A percentile compares a stretch with the other conserved stretches of the same genome.
These are phyloP conservation scores for Poa pratensis DNA, from an alignment of 176 grass and related monocot species.

Conservation along the genomic window DNA sequence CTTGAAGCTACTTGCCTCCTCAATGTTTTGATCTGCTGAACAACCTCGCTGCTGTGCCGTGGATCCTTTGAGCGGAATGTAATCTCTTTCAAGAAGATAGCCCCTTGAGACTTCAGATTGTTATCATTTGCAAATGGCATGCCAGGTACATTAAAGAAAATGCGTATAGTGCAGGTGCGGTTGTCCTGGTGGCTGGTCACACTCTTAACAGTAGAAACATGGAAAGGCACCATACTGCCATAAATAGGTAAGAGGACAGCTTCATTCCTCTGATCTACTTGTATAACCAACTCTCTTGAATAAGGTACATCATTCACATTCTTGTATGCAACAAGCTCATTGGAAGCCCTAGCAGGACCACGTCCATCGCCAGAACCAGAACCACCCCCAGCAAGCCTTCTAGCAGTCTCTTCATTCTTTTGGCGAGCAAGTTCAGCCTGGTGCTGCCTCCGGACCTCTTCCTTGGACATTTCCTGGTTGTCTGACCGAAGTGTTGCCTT, in stretches of 20 bases:
- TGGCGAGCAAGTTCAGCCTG: constrained; percentile 62
- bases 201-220: constrained; percentile 73
- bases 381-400: constrained; percentile 49
- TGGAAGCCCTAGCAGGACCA: constrained; percentile 41
- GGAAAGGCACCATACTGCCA: constrained; percentile 73
- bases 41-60: constrained; percentile 62
- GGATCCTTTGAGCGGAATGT: constrained; percentile 71
- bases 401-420: constrained; percentile 60
- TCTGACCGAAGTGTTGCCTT: constrained; percentile 32
- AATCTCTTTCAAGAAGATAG: constrained; percentile 67
- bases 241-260: constrained; percentile 70
- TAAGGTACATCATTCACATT: constrained; percentile 60
- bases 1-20: constrained; percentile 45
- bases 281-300: constrained; percentile 55
- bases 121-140: constrained; percentile 42
- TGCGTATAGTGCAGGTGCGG: constrained; percentile 52
- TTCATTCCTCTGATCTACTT: constrained; percentile 68
- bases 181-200: constrained; percentile 65
- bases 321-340: constrained; percentile 68
- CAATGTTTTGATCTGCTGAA: constrained; percentile 60
- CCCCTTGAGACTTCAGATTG: constrained; percentile 51
- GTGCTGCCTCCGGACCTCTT: constrained; percentile 61
- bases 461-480: constrained; percentile 51
- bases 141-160: constrained; percentile 70
- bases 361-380: constrained; percentile 40